These are phyloP conservation scores for Lyophyllum atratum DNA, from an alignment of 768 basidiomycete species.

Conservation along the genomic window DNA sequence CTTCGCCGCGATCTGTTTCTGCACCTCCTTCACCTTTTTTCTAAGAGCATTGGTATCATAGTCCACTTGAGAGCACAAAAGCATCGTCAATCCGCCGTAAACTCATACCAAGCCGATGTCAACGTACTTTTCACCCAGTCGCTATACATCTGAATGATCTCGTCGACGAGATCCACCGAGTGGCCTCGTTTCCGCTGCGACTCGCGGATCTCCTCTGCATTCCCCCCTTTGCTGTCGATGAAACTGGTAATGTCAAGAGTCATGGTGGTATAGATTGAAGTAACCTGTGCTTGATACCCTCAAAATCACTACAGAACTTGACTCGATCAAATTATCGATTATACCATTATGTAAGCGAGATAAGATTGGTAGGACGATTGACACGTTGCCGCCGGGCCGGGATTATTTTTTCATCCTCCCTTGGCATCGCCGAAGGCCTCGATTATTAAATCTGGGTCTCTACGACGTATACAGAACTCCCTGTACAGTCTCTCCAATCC, in stretches of 20 bases:
- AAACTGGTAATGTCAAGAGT: constrained; percentile 82
- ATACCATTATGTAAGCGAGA: constrained; percentile 8
- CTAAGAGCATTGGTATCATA: constrained; percentile 77
- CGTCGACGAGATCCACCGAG: constrained; percentile 90
- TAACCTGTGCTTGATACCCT: not conserved
- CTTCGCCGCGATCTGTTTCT: constrained; percentile 93
- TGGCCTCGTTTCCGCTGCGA: constrained; percentile 92
- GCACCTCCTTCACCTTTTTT: constrained; percentile 85
- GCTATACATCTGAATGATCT: constrained; percentile 87
- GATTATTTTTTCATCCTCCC: not conserved
- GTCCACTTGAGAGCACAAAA: constrained; percentile 58
- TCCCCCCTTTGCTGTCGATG: constrained; percentile 88
- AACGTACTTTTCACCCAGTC: constrained; percentile 94
- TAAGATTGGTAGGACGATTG: constrained; percentile 10
- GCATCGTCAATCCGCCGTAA: constrained; percentile 2
- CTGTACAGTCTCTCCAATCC: not conserved
- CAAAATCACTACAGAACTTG: not conserved
- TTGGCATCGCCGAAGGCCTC: not conserved
- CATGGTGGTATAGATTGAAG: constrained; percentile 45
- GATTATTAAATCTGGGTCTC: not conserved
- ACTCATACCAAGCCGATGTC: constrained; percentile 2
- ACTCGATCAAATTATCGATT: constrained; percentile 17
- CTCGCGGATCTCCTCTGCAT: constrained; percentile 85
- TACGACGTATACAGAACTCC: not conserved
- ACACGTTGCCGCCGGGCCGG: not conserved